Percentiles rank a stretch among this genome's conserved stretches.
Conservation (phyloP, 1,284 basidiomycete species). For the Caloboletus firmus region DNA sequence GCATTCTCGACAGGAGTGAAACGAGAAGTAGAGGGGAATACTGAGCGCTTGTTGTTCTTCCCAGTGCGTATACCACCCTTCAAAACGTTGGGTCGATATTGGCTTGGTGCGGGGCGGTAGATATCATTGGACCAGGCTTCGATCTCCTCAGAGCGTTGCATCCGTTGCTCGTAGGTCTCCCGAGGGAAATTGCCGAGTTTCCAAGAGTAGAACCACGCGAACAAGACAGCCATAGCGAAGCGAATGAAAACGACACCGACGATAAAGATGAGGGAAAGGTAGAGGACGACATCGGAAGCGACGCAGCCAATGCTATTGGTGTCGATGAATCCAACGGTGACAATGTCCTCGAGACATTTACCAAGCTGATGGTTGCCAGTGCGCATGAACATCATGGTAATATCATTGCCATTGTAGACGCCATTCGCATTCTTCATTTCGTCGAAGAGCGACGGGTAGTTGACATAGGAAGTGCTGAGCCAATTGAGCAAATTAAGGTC, state of each 20-base stretch:
- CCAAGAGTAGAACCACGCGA: constrained; percentile 97
- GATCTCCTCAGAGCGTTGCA: constrained; percentile 87
- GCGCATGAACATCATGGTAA: constrained; percentile 80
- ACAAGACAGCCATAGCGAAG: constrained; percentile 95
- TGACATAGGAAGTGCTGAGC: constrained; percentile 77
- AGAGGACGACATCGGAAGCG: constrained; percentile 91
- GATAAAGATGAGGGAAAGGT: constrained; percentile 95
- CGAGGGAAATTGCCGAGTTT: constrained; percentile 90
- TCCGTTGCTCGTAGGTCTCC: constrained; percentile 94
- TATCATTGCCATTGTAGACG: constrained; percentile 79
- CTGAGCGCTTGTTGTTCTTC: constrained; percentile 58
- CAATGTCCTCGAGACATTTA: constrained; percentile 83
- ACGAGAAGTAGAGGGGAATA: constrained; percentile 78
- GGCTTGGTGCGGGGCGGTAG: constrained; percentile 89
- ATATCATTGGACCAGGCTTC: constrained; percentile 98
- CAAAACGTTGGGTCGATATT: constrained; percentile 87
- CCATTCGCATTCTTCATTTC: constrained; percentile 69
- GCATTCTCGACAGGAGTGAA: constrained; percentile 82
- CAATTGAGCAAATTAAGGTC: constrained; percentile 84
- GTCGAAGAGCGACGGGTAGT: constrained; percentile 82
- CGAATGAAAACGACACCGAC: constrained; percentile 95
- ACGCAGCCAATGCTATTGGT: constrained; percentile 94
- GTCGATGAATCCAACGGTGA: constrained; percentile 92
- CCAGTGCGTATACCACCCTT: constrained; percentile 59
- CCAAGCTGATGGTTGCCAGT: constrained; percentile 65